These are phyloP conservation scores for Tetrapisispora taiwanensis DNA, from an alignment of 805 yeast species.

Conservation along the genomic window DNA sequence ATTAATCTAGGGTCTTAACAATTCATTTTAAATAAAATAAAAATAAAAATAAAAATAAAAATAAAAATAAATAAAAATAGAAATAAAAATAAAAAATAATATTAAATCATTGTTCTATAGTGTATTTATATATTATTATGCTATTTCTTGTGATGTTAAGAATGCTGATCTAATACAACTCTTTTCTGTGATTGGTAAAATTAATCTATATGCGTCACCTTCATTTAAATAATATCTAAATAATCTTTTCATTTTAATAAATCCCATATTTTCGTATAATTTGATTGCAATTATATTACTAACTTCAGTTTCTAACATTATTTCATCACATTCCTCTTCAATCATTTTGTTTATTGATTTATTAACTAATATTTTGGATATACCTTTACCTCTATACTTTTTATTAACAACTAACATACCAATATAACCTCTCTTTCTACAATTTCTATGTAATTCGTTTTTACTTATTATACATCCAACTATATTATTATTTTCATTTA, in stretches of 20 bases:
- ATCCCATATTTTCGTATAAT: slow-evolving; percentile 68
- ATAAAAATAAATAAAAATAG: too few relatives aligned
- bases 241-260: slow-evolving; percentile 62
- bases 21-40: neutral
- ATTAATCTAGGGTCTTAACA: too few relatives aligned
- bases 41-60: too few relatives aligned
- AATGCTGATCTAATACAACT: slow-evolving; percentile 49
- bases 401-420: slow-evolving; percentile 90
- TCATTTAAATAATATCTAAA: slow-evolving; percentile 83
- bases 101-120: too few relatives aligned
- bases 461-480: slow-evolving; percentile 85
- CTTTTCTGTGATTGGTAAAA: slow-evolving; percentile 65
- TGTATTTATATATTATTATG: neutral
- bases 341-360: slow-evolving; percentile 57
- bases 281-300: slow-evolving; percentile 60
- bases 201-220: slow-evolving; percentile 84
- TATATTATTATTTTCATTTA: slow-evolving; percentile 24
- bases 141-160: slow-evolving; percentile 13
- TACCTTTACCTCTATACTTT: slow-evolving; percentile 62
- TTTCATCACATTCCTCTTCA: slow-evolving; percentile 65
- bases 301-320: slow-evolving; percentile 88
- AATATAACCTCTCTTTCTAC: slow-evolving; percentile 75
- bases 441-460: slow-evolving; percentile 60
- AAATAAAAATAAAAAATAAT: too few relatives aligned
- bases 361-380: slow-evolving; percentile 65